Evolutionary conservation across 2,329 filamentous ascomycete genomes (phyloP), one percentile per base, ranked within the genome.

Genomic region (Cytospora leucostoma): DNA sequence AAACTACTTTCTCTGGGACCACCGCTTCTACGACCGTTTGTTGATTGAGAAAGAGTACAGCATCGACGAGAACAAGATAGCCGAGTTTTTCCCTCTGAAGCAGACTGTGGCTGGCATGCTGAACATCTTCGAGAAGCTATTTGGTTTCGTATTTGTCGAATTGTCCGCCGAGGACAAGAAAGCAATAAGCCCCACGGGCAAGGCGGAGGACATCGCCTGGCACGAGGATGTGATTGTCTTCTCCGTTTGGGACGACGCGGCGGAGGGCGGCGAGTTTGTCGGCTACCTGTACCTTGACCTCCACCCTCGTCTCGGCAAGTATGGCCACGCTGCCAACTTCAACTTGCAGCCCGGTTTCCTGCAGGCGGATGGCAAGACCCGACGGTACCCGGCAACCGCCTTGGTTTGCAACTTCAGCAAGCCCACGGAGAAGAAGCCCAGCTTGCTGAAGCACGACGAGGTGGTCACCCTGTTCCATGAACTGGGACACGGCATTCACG

Each of bases 331-430:
- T 7, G 91, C 91, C 71, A 94, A 94, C 79, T 94, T 95, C 79
- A 91, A 88, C 75, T 76, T 95, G 2, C 87, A 92, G 75, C 89
- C 90, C 1, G 89, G 89, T 32, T 92, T 84, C 76, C 77, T 87
- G 62, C 79, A 83, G 63, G 79, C 84, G 59, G 85, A 92, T 65
- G 90, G 90, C 66, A 88, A 64, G 52, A 56, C 85, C 40, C 84
- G 90, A 61, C 83, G 87, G 62, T 93, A 93, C 74, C 90, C 91
- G 7, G 88, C 88, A 1, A 94, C 91, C 0, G 89, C 91, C 1
- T 80, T 94, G 12, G 90, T 94, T 12, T 94, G 91, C 83, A 94
- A 94, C 78, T 94, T 94, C 74, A 90, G 87, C 72, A 93, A 93
- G 76, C 89, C 91, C 2, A 90, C 89, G 1, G 79, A 85, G 11